phyloP scores from a whole-genome alignment of 768 basidiomycete genomes.

The Lyophyllum shimeji region DNA sequence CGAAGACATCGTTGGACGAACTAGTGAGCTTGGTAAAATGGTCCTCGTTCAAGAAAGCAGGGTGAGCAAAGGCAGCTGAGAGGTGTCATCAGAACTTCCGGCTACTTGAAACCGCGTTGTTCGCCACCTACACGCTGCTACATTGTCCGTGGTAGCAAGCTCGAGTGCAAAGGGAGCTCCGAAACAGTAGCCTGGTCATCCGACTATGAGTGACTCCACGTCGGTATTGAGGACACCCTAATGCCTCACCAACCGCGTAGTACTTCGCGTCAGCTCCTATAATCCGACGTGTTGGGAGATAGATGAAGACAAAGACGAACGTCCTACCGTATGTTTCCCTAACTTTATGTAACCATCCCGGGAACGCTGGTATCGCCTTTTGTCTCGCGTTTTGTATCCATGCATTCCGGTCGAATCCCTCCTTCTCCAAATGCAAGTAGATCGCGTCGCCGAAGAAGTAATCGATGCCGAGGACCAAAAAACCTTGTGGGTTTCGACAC shows the following conservation, averaged over 20 bases:
- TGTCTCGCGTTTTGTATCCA: constrained; percentile 41
- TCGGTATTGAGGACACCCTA: not conserved
- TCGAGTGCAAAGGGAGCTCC: constrained; percentile 53
- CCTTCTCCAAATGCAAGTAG: constrained; percentile 36
- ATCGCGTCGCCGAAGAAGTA: constrained; percentile 65
- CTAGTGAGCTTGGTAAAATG: constrained; percentile 49
- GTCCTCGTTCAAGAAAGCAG: constrained; percentile 45
- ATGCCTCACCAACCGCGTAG: constrained; percentile 45
- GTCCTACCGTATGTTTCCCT: constrained; percentile 45
- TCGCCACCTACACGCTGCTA: constrained; percentile 42
- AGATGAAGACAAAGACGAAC: not conserved
- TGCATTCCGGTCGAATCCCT: constrained; percentile 33
- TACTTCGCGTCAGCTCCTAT: constrained; percentile 35
- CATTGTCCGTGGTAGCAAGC: constrained; percentile 41
- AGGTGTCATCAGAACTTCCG: not conserved
- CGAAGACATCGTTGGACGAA: constrained; percentile 21
- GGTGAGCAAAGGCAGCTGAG: constrained; percentile 57
- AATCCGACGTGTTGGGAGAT: not conserved
- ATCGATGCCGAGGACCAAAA: constrained; percentile 56
- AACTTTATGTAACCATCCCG: constrained; percentile 54
- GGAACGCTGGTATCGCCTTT: constrained; percentile 38
- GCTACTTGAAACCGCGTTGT: not conserved
- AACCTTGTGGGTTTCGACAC: constrained; percentile 36
- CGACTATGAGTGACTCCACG: not conserved
- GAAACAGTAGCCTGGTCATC: constrained; percentile 53